Percentiles rank a stretch among this genome's conserved stretches.
phyloP scores from a whole-genome alignment of 805 yeast genomes.

The Candida nitratophila region DNA sequence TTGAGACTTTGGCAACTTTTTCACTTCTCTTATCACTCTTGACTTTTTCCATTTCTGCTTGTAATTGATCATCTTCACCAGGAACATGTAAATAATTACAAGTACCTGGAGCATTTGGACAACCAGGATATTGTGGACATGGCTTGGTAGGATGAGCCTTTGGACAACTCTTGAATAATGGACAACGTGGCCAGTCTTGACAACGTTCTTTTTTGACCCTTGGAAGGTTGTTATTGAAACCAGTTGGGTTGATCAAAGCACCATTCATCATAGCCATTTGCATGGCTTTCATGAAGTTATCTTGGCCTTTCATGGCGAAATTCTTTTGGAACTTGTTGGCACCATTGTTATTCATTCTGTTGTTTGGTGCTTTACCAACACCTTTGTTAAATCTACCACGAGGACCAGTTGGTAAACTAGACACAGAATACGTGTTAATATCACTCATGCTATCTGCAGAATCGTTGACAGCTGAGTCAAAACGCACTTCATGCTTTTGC shows the following conservation, averaged over 20 bases:
- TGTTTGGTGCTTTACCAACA: background rate
- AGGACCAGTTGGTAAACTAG: background rate
- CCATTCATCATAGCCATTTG: constrained; percentile 24
- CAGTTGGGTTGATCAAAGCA: constrained; percentile 13
- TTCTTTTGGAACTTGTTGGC: constrained; percentile 15
- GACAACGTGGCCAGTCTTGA: constrained; percentile 64
- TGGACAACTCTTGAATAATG: constrained; percentile 49
- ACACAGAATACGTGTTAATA: background rate
- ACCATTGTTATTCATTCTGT: constrained; percentile 10
- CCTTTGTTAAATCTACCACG: background rate
- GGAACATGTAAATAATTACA: constrained; percentile 73
- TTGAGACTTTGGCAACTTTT: constrained; percentile 19
- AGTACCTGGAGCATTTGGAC: constrained; percentile 74
- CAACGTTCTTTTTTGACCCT: constrained; percentile 58
- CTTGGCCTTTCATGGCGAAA: constrained; percentile 32
- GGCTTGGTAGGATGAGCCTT: constrained; percentile 75
- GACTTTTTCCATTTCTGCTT: constrained; percentile 59
- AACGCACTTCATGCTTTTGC: constrained; percentile 23
- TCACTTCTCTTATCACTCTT: constrained; percentile 25
- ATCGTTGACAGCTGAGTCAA: constrained; percentile 14
- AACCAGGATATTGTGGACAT: constrained; percentile 70
- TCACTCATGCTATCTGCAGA: constrained; percentile 2
- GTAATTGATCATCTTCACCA: constrained; percentile 70
- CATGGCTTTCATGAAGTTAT: constrained; percentile 36
- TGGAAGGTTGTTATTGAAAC: constrained; percentile 22